Percentiles rank a stretch among this genome's conserved stretches.
These are phyloP conservation scores for Mucor velutinosus DNA, from an alignment of 371 early-diverging fungal species.

Conservation along the genomic window DNA sequence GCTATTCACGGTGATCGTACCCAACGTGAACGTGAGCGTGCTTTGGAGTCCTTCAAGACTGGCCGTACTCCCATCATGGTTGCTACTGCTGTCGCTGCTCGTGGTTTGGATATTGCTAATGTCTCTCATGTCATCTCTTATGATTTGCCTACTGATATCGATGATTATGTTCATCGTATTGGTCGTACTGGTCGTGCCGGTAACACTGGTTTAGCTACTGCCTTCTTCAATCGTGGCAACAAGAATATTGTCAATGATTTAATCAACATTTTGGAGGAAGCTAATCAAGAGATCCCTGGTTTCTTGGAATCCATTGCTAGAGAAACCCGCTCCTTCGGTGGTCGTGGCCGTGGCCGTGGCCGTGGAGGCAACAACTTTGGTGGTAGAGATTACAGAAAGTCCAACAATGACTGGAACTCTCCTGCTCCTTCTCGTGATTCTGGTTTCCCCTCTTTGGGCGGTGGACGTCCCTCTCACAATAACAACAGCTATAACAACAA, in stretches of 20 bases:
- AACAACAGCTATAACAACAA: conserved; percentile 11
- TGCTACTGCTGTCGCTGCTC: conserved; percentile 99
- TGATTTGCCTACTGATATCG: conserved; percentile 90
- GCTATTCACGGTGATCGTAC: conserved; percentile 97
- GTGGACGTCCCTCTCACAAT: conserved; percentile 12
- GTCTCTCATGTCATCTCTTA: conserved; percentile 92
- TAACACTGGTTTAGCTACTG: conserved; percentile 90
- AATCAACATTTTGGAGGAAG: conserved; percentile 77
- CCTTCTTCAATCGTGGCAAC: conserved; percentile 96
- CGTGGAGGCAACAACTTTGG: conserved; percentile 60
- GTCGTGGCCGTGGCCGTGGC: conserved; percentile 67
- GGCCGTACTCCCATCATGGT: conserved; percentile 93
- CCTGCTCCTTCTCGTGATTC: conserved; percentile 19
- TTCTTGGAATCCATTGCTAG: conserved; percentile 65
- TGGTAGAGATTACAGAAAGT: conserved; percentile 51
- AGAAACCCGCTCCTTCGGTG: conserved; percentile 50
- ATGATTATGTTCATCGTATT: conserved; percentile 95
- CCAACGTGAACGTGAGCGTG: conserved; percentile 95
- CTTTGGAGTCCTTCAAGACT: conserved; percentile 84
- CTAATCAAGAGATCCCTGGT: conserved; percentile 54
- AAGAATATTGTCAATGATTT: conserved; percentile 72
- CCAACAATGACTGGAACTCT: conserved; percentile 18
- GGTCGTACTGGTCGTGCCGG: conserved; percentile 97
- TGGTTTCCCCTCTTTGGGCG: conserved; percentile 27
- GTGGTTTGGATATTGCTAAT: conserved; percentile 95